Evolutionary conservation across 1,284 basidiomycete genomes (phyloP), one percentile per base, ranked within the genome.

Genomic region (Trichosporon faecale): DNA sequence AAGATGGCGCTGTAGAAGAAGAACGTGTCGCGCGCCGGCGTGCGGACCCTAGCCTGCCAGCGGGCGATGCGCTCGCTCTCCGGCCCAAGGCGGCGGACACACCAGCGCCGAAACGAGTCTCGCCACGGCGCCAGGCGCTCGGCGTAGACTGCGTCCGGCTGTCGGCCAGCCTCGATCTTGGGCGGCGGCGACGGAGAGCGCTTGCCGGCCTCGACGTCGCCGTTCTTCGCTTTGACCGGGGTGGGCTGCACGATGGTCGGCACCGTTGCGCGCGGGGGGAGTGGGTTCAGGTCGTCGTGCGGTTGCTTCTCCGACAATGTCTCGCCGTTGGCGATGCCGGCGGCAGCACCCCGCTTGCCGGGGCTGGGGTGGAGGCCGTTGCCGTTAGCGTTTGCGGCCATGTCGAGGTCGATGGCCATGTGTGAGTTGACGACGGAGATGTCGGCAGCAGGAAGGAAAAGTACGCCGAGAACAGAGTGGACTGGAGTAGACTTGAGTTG

Each of bases 1-100:
- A 97, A 87, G 0, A 93, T 87, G 0, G 93, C 94, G 0, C 93
- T 91, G 80, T 95, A 93, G 70, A 96, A 90, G 79, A 99, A 98
- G 80, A 93, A 98, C 0, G 85, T 85, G 82, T 99, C 95, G 23
- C 94, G 84, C 84, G 87, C 89, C 1, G 91, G 88, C 1, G 86
- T 88, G 31, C 93, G 88, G 16, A 75, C 67, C 78, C 86, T 65
- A 67, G 88, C 89, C 88, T 95, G 94, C 85, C 93, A 88, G 31
- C 80, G 84, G 0, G 89, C 90, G 69, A 96, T 86, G 66, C 89
- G 79, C 68, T 84, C 79, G 37, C 89, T 91, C 85, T 96, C 93
- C 73, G 82, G 79, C 52, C 86, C 83, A 25, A 95, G 87, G 49
- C 83, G 84, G 66, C 79, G 80, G 31, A 94, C 86, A n/a, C 95